Percentiles rank a stretch among this genome's conserved stretches.
phyloP scores from a whole-genome alignment of 306 rosid genomes.

The Hylodesmum podocarpum region DNA sequence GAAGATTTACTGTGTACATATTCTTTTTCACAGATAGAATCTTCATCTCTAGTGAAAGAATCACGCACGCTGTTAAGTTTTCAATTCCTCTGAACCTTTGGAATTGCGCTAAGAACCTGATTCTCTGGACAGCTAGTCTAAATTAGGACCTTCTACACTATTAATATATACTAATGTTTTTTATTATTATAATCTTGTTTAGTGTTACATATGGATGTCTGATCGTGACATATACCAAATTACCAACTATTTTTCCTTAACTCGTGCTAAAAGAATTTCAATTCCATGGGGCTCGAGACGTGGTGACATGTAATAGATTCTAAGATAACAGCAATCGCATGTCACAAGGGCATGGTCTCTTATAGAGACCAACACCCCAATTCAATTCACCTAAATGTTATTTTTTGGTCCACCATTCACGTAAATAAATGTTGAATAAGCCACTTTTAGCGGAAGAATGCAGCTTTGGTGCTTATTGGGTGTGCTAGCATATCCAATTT shows the following conservation, averaged over 20 bases:
- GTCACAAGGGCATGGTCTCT: slow-evolving; percentile 26
- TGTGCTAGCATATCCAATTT: slow-evolving; percentile 26
- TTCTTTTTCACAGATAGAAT: slow-evolving; percentile 7
- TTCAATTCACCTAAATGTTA: neutral
- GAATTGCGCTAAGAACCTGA: slow-evolving; percentile 19
- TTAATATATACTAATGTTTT: neutral
- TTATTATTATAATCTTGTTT: neutral
- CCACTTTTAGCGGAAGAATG: slow-evolving; percentile 27
- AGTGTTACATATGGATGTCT: neutral
- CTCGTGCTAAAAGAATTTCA: neutral
- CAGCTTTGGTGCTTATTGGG: slow-evolving; percentile 26
- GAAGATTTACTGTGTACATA: neutral
- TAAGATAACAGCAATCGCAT: neutral
- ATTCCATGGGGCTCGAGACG: slow-evolving; percentile 43
- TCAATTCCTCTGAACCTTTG: slow-evolving; percentile 10
- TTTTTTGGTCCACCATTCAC: neutral
- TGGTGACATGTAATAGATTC: slow-evolving; percentile 21
- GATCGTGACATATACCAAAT: slow-evolving; percentile 40
- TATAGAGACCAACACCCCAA: slow-evolving; percentile 22
- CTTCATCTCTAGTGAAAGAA: neutral
- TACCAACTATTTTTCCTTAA: slow-evolving; percentile 16
- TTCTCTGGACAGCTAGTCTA: slow-evolving; percentile 34
- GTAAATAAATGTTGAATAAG: slow-evolving; percentile 16
- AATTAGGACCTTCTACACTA: slow-evolving; percentile 10
- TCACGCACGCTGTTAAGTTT: neutral